phyloP scores from a whole-genome alignment of 306 rosid species.

The Rubus parviflorus region DNA sequence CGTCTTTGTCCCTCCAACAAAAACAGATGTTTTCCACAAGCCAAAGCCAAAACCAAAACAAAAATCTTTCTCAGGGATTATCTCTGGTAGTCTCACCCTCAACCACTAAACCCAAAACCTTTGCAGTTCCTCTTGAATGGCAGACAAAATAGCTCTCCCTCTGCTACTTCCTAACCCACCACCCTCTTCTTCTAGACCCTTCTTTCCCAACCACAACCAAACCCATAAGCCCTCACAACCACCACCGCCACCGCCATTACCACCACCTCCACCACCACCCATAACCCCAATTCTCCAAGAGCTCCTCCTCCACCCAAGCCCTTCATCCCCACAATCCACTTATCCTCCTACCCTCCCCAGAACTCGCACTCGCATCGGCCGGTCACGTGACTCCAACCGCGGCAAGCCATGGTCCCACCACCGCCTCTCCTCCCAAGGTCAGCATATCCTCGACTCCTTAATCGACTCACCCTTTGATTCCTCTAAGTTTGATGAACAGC shows the following conservation, averaged over 20 bases:
- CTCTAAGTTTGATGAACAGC: slow-evolving; percentile 19
- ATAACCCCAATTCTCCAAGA: slow-evolving; percentile 52
- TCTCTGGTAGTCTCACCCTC: not conserved
- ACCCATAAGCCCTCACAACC: slow-evolving; percentile 22
- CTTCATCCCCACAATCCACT: slow-evolving; percentile 29
- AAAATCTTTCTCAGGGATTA: too few species aligned
- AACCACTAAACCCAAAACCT: slow-evolving; percentile 4
- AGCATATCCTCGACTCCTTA: slow-evolving; percentile 45
- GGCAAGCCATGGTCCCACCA: slow-evolving; percentile 79
- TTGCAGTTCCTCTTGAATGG: slow-evolving; percentile 33
- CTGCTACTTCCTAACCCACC: slow-evolving; percentile 60
- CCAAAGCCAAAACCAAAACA: not conserved
- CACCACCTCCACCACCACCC: slow-evolving; percentile 31
- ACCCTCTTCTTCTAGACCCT: slow-evolving; percentile 34
- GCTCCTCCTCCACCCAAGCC: slow-evolving; percentile 36
- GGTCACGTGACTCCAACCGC: slow-evolving; percentile 61
- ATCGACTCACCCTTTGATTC: slow-evolving; percentile 44
- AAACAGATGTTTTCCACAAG: not conserved
- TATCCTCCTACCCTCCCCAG: slow-evolving; percentile 27
- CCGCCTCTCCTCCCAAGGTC: slow-evolving; percentile 61
- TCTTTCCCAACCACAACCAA: slow-evolving; percentile 34
- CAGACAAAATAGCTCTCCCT: slow-evolving; percentile 53
- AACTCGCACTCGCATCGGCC: slow-evolving; percentile 52
- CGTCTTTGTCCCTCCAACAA: not conserved
- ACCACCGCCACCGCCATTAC: slow-evolving; percentile 17